Conservation (phyloP, 768 basidiomycete species). For the Amanita exitialis region DNA sequence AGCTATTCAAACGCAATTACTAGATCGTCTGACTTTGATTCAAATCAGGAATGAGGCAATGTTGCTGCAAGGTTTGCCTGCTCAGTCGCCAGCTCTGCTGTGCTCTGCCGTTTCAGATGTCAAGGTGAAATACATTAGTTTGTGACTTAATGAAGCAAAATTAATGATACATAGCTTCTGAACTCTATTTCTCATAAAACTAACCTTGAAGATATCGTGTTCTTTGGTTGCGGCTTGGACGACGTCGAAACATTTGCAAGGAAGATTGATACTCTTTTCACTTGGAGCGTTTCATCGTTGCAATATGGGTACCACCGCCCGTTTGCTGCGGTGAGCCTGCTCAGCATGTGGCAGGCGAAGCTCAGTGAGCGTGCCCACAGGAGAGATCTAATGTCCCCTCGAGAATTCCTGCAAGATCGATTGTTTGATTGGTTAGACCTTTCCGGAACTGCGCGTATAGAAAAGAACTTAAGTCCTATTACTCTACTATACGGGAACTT, state of each 20-base stretch:
- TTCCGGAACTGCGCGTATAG: constrained; percentile 49
- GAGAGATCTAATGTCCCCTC: constrained; percentile 48
- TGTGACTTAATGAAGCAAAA: neutral
- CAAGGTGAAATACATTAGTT: constrained; percentile 23
- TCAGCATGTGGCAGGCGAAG: constrained; percentile 51
- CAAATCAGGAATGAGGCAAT: constrained; percentile 74
- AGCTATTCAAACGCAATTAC: constrained; percentile 37
- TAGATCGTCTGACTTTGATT: constrained; percentile 58
- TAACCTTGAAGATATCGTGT: constrained; percentile 44
- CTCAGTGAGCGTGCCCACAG: constrained; percentile 54
- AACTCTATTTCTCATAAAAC: constrained; percentile 68
- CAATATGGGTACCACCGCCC: constrained; percentile 80
- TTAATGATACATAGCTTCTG: constrained; percentile 36
- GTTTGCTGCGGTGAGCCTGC: constrained; percentile 62
- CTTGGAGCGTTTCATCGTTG: constrained; percentile 72
- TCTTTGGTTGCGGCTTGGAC: constrained; percentile 41
- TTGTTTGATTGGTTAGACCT: constrained; percentile 77
- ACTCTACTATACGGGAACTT: constrained; percentile 65
- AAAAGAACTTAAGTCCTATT: constrained; percentile 45
- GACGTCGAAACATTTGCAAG: constrained; percentile 40
- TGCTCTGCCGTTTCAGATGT: constrained; percentile 50
- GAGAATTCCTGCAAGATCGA: constrained; percentile 60
- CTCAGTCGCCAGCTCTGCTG: constrained; percentile 47
- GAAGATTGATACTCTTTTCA: constrained; percentile 66
- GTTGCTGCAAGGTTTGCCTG: constrained; percentile 58